Conservation (phyloP, 495 filamentous ascomycete genomes). For the Hypoxylon subgilvum region DNA sequence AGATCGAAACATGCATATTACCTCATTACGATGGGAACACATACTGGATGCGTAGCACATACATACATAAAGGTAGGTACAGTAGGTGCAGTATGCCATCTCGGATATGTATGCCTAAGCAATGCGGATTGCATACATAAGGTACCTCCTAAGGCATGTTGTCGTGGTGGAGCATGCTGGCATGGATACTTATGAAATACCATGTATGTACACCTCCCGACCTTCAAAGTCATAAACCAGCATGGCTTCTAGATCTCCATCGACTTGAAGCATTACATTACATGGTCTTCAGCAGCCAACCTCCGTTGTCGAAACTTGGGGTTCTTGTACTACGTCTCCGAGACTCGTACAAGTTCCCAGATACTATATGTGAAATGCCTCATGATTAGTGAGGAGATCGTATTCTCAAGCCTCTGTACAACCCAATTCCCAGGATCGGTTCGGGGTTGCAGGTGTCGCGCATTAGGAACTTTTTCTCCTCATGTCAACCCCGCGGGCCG, state of each 20-base stretch:
- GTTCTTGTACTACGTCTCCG: slow-evolving; percentile 8
- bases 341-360: slow-evolving; percentile 17
- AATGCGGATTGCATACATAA: slow-evolving; percentile 23
- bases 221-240: too few relatives aligned
- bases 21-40: slow-evolving; percentile 23
- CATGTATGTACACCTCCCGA: too few relatives aligned
- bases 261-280: background rate
- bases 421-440: slow-evolving; percentile 30
- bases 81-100: slow-evolving; percentile 5
- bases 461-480: slow-evolving; percentile 34
- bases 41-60: slow-evolving; percentile 11
- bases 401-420: slow-evolving; percentile 24
- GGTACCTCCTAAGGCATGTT: background rate
- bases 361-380: slow-evolving; percentile 37
- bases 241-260: background rate
- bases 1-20: slow-evolving; percentile 24
- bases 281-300: slow-evolving; percentile 9
- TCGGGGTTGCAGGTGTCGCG: slow-evolving; percentile 35
- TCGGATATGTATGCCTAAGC: slow-evolving; percentile 11
- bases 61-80: background rate
- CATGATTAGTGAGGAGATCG: slow-evolving; percentile 30
- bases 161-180: background rate
- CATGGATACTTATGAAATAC: too few relatives aligned
- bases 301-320: slow-evolving; percentile 11
- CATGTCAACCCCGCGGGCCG: slow-evolving; percentile 31